A percentile compares a stretch with the other conserved stretches of the same genome.
phyloP scores from a whole-genome alignment of 2,329 filamentous ascomycete species.

The Ophiostoma pallidulum region DNA sequence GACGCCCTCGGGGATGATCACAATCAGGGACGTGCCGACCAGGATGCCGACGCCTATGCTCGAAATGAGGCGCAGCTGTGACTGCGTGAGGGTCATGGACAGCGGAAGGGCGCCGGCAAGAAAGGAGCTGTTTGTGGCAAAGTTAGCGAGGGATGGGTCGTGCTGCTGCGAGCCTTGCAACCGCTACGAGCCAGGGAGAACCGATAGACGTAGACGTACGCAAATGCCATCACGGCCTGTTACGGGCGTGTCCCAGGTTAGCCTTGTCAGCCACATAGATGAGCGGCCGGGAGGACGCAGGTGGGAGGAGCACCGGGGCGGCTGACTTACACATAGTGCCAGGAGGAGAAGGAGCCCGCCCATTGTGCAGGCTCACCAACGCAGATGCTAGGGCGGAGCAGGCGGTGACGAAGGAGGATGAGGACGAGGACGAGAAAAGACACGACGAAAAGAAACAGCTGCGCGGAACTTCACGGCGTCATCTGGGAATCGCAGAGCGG shows the following conservation, averaged over 20 bases:
- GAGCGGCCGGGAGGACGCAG: background rate
- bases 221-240: constrained; percentile 49
- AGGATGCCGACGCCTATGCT: constrained; percentile 89
- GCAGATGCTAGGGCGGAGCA: background rate
- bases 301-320: background rate
- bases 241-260: constrained; percentile 13
- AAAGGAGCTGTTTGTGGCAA: constrained; percentile 63
- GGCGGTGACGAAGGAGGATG: background rate
- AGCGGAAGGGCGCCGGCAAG: constrained; percentile 84
- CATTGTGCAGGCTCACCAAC: constrained; percentile 19
- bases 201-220: no score
- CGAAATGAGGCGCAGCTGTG: constrained; percentile 80
- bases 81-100: constrained; percentile 76
- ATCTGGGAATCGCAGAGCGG: background rate
- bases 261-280: background rate
- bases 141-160: background rate
- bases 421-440: background rate
- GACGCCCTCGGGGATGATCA: constrained; percentile 95
- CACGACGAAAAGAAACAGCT: background rate
- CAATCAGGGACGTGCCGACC: constrained; percentile 88
- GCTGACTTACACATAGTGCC: constrained; percentile 23
- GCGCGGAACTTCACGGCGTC: background rate
- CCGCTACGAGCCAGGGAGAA: no score
- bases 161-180: no score
- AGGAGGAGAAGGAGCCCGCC: constrained; percentile 27